phyloP scores from a whole-genome alignment of 2,329 filamentous ascomycete genomes.

The Aspergillus udagawae region DNA sequence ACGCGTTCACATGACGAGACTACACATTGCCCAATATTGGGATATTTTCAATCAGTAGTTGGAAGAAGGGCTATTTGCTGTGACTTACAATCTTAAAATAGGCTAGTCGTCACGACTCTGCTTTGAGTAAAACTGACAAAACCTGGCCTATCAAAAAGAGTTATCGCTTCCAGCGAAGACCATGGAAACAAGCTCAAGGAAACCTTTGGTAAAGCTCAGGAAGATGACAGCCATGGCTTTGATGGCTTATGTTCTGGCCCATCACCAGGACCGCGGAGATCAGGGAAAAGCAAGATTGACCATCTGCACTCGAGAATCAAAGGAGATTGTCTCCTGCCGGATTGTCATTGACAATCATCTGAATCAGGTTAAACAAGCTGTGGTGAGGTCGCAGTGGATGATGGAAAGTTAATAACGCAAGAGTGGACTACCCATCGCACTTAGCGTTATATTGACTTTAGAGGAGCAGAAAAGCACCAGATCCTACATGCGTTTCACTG shows the following conservation, averaged over 20 bases:
- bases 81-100: background rate
- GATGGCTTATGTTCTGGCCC: background rate
- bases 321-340: background rate
- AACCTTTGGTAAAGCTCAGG: background rate
- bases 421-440: background rate
- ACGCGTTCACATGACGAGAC: background rate
- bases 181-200: background rate
- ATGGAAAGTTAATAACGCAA: background rate
- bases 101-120: background rate
- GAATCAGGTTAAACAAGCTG: background rate
- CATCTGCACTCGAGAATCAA: background rate
- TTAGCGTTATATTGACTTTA: background rate
- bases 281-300: too few relatives aligned
- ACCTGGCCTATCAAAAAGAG: background rate
- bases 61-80: background rate
- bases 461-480: too few relatives aligned
- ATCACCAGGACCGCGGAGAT: background rate
- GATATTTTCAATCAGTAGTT: too few relatives aligned
- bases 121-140: background rate
- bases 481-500: too few relatives aligned
- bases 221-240: background rate
- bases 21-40: too few relatives aligned
- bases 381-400: background rate
- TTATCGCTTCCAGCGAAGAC: background rate
- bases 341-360: too few relatives aligned